Evolutionary conservation across 108 stramenopile genomes (phyloP), one percentile per base, ranked within the genome.

Genomic region (Nitzschia sp.): DNA sequence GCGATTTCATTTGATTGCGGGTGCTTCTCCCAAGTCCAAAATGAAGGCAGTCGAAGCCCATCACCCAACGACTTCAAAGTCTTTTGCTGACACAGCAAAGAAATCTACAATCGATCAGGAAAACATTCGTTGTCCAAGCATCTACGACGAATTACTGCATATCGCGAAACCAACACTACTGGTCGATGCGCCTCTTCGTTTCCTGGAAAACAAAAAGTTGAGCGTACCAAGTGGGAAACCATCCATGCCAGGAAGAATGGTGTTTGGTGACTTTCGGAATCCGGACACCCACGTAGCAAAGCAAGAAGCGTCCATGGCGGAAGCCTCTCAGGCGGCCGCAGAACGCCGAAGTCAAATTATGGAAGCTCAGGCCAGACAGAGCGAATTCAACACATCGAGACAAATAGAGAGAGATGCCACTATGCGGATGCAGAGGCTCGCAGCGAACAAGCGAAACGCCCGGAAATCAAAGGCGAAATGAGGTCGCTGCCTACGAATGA

Each of bases 351-450:
- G 54, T 28, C 38, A 61, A 29, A 64, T 60, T 45, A 29, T 59
- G 18, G 68, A 42, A n/a, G 23, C 21, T 33, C 65, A 68, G 19
- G 54, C 74, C 11, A 51, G 58, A 2, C 25, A 57, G 9, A 66
- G 51, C 45, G 71, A 77, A 31, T 86, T 69, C 70, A 60, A 81
- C 42, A 30, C 59, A 5, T 28, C 63, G 1, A 42, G 56, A 51
- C 46, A 34, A 51, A 75, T 82, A 8, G 85, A 82, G 64, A 69
- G 64, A 34, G 74, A 71, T 25, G 79, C 70, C 1, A 86, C 77
- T 2, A 68, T 71, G n/a, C 71, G 85, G 47, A 79, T 69, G 64
- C 85, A 86, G 54, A 47, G 75, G 19, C 65, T 86, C 3, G 76
- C 78, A 30, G 71, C 75, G 9, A 76, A 33, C 49, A 82, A 82